phyloP scores from a whole-genome alignment of 78 protist genomes.

The Dictyostelium intermedium region DNA sequence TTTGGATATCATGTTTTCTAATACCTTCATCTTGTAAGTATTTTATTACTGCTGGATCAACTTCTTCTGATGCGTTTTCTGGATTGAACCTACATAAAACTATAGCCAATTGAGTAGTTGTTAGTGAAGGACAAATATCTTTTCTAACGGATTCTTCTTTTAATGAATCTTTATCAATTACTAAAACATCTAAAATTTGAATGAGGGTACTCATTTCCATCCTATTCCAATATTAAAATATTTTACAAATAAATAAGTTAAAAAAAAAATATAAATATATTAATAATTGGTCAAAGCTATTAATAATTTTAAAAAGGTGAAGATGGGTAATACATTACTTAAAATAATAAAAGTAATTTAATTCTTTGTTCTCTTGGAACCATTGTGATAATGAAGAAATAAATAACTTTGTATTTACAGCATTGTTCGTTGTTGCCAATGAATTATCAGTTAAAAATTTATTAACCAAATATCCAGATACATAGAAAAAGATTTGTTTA shows the following conservation, averaged over 20 bases:
- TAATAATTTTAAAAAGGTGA: too few relatives aligned
- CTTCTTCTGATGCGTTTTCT: slow-evolving; percentile 17
- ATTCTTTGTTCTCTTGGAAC: slow-evolving; percentile 59
- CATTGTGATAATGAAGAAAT: slow-evolving; percentile 53
- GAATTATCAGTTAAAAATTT: neutral
- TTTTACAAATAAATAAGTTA: too few relatives aligned
- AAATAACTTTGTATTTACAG: slow-evolving; percentile 42
- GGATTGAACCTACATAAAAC: slow-evolving; percentile 23
- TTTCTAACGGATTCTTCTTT: slow-evolving; percentile 40
- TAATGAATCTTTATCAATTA: slow-evolving; percentile 50
- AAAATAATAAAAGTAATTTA: slow-evolving; percentile 57
- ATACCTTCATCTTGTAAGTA: slow-evolving; percentile 65
- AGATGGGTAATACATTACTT: slow-evolving; percentile 34
- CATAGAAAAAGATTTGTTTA: slow-evolving; percentile 65
- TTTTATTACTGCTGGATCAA: slow-evolving; percentile 54
- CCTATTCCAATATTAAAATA: slow-evolving; percentile 3
- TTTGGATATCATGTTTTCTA: slow-evolving; percentile 51
- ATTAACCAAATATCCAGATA: neutral
- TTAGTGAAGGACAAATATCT: slow-evolving; percentile 63
- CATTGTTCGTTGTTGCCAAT: neutral
- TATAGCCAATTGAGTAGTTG: slow-evolving; percentile 37
- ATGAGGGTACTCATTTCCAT: slow-evolving; percentile 31
- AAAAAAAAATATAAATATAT: neutral
- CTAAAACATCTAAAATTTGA: slow-evolving; percentile 49
- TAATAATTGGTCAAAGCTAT: too few relatives aligned